Evolutionary conservation across 2,329 filamentous ascomycete genomes (phyloP).

Genomic region (Microdochium nivale): DNA sequence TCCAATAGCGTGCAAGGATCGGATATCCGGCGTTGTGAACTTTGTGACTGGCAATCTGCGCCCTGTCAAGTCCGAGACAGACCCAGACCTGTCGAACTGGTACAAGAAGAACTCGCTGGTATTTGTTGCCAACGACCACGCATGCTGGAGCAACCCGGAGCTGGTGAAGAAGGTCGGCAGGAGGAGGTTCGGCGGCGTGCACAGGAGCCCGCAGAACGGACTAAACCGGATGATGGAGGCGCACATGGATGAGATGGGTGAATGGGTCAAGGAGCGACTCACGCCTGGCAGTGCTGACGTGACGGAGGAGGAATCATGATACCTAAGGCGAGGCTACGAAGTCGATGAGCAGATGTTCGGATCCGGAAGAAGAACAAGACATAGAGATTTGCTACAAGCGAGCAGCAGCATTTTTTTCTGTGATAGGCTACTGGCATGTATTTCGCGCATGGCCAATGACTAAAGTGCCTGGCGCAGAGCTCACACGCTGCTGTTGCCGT

Average conservation of each 20-base stretch:
- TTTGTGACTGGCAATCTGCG: conserved; percentile 74
- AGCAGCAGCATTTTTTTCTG: no score
- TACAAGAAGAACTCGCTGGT: conserved; percentile 76
- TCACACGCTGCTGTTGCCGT: no score
- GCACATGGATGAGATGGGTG: conserved; percentile 41
- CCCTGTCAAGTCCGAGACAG: conserved; percentile 70
- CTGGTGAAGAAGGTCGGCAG: conserved; percentile 50
- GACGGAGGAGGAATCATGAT: conserved; percentile 36
- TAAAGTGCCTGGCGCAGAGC: no score
- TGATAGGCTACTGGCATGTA: no score
- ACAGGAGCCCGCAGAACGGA: conserved; percentile 37
- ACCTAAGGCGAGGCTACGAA: conserved; percentile 14
- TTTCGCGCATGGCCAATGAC: no score
- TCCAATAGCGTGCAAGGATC: conserved; percentile 50
- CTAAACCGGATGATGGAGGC: conserved; percentile 48
- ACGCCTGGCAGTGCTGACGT: conserved; percentile 29
- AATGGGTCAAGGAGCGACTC: conserved; percentile 39
- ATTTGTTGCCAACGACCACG: conserved; percentile 67
- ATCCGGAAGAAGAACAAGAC: no score
- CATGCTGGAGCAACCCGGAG: conserved; percentile 62
- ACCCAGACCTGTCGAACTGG: conserved; percentile 67
- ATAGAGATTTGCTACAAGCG: no score
- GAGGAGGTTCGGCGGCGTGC: conserved; percentile 50
- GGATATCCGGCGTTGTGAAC: conserved; percentile 65
- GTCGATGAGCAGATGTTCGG: no score